phyloP scores from a whole-genome alignment of 352 stramenopile genomes.

The Halophytophthora batemanensis region DNA sequence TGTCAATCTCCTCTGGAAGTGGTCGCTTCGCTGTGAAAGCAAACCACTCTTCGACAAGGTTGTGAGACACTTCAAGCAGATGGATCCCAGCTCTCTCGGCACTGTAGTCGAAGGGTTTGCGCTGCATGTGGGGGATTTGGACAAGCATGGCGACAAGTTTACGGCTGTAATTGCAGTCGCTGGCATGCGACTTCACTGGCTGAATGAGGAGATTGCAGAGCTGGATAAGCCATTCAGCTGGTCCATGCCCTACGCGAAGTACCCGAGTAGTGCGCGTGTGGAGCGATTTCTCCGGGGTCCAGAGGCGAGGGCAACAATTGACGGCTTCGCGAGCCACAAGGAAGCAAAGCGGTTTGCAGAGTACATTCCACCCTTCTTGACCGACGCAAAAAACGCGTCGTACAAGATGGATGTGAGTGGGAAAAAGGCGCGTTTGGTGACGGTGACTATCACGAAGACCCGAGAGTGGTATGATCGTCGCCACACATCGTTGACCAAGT shows the following conservation, averaged over 20 bases:
- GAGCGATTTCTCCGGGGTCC: slow-evolving; percentile 9
- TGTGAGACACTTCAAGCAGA: background rate
- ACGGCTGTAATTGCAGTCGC: background rate
- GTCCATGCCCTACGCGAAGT: slow-evolving; percentile 8
- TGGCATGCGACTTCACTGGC: slow-evolving; percentile 6
- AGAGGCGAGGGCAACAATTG: background rate
- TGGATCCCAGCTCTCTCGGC: background rate
- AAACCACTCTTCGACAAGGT: background rate
- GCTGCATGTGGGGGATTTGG: background rate
- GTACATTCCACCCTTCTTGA: slow-evolving; percentile 6
- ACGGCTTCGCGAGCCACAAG: background rate
- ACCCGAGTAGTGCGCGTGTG: background rate
- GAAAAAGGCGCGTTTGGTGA: background rate
- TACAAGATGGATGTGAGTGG: slow-evolving; percentile 1
- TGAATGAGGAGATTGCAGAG: background rate
- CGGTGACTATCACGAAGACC: slow-evolving; percentile 7
- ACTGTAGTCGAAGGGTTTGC: background rate
- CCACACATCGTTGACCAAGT: no score
- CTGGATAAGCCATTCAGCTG: slow-evolving; percentile 6
- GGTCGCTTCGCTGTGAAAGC: slow-evolving; percentile 2
- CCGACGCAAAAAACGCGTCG: slow-evolving; percentile 10
- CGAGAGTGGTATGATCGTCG: slow-evolving; percentile 3
- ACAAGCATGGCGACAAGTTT: background rate
- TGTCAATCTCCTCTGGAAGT: slow-evolving; percentile 3
- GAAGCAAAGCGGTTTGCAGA: background rate